These are phyloP conservation scores for Arabidopsis lyrata DNA, from an alignment of 441 rosid species.

Conservation along the genomic window DNA sequence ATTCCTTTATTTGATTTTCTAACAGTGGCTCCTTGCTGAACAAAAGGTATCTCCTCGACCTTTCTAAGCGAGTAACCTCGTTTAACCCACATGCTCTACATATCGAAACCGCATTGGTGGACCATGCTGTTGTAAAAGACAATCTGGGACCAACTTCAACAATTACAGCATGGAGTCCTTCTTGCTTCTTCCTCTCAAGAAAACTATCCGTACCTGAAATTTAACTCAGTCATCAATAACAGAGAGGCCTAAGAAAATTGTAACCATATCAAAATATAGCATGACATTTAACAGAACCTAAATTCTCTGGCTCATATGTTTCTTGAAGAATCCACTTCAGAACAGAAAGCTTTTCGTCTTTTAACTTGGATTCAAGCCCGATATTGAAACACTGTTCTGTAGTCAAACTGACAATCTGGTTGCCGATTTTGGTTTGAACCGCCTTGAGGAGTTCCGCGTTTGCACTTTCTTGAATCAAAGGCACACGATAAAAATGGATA, in stretches of 20 bases:
- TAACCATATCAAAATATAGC: neutral
- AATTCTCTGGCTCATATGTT: conserved; percentile 90
- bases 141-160: conserved; percentile 93
- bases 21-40: conserved; percentile 62
- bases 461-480: conserved; percentile 83
- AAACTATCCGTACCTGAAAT: conserved; percentile 74
- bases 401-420: conserved; percentile 74
- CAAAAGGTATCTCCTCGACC: conserved; percentile 85
- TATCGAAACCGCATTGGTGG: conserved; percentile 89
- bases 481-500: conserved; percentile 78
- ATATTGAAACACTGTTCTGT: conserved; percentile 92
- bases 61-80: conserved; percentile 86
- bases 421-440: conserved; percentile 67
- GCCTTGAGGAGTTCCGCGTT: conserved; percentile 68
- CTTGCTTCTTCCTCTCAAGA: conserved; percentile 77
- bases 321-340: conserved; percentile 92
- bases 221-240: conserved; percentile 29
- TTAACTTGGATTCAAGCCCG: conserved; percentile 58
- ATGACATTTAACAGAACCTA: conserved; percentile 46
- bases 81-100: conserved; percentile 80
- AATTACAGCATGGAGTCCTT: conserved; percentile 62
- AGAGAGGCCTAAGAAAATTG: neutral
- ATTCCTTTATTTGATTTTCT: conserved; percentile 65
- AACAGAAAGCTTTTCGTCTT: conserved; percentile 58
- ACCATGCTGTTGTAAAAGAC: conserved; percentile 98